These are phyloP conservation scores for Yamadazyma sp. DNA, from an alignment of 805 yeast species.

Conservation along the genomic window DNA sequence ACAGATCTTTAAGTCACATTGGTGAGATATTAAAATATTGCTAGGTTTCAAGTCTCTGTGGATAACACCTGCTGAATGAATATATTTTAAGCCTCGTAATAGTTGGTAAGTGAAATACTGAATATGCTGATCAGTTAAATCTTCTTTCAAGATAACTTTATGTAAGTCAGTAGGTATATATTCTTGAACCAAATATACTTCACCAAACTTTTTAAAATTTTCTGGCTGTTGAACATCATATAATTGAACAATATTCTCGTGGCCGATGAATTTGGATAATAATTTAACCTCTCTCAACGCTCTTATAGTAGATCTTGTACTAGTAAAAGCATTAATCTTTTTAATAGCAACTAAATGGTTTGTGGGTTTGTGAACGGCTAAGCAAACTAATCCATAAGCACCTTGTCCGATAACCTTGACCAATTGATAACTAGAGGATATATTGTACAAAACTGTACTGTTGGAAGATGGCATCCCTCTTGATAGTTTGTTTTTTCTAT, in stretches of 20 bases:
- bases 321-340: constrained; percentile 68
- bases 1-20: constrained; percentile 74
- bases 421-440: constrained; percentile 60
- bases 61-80: constrained; percentile 70
- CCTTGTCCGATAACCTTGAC: constrained; percentile 71
- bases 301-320: constrained; percentile 62
- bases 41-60: constrained; percentile 80
- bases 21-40: constrained; percentile 61
- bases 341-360: constrained; percentile 70
- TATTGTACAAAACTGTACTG: constrained; percentile 14
- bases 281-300: constrained; percentile 70
- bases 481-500: too few species aligned
- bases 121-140: constrained; percentile 61
- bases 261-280: constrained; percentile 56
- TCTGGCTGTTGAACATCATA: constrained; percentile 65
- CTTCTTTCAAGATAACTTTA: constrained; percentile 54
- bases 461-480: too few species aligned
- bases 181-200: constrained; percentile 75
- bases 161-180: constrained; percentile 75
- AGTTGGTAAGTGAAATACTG: constrained; percentile 72
- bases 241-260: constrained; percentile 69
- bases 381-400: constrained; percentile 76
- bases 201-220: constrained; percentile 57
- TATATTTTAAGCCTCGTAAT: constrained; percentile 63
- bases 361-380: constrained; percentile 62